Percentiles rank a stretch among this genome's conserved stretches.
phyloP scores from a whole-genome alignment of 2,329 filamentous ascomycete genomes.

The Nigrospora osmanthi region DNA sequence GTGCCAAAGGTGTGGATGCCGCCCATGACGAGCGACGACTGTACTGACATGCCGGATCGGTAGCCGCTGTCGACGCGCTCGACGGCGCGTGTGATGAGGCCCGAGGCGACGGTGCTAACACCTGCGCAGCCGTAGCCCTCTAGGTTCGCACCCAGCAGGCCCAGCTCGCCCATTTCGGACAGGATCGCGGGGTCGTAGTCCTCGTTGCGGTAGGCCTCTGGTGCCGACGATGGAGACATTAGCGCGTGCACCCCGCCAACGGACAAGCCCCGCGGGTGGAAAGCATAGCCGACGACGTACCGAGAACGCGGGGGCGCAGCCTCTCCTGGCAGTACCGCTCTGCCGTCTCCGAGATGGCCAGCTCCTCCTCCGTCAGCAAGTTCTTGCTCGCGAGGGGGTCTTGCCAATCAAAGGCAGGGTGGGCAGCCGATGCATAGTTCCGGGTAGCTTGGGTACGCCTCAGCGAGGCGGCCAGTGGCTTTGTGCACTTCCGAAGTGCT shows the following conservation, averaged over 20 bases:
- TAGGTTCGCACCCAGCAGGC: constrained; percentile 80
- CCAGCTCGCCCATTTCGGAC: constrained; percentile 85
- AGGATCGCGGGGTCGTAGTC: constrained; percentile 80
- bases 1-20: constrained; percentile 83
- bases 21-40: constrained; percentile 89
- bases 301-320: constrained; percentile 75
- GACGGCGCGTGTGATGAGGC: constrained; percentile 82
- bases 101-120: constrained; percentile 80
- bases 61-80: constrained; percentile 90
- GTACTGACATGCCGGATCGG: constrained; percentile 86
- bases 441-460: constrained; percentile 1
- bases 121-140: constrained; percentile 85
- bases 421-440: constrained; percentile 18
- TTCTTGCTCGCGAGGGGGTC: constrained; percentile 73
- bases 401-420: constrained; percentile 73
- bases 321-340: constrained; percentile 91
- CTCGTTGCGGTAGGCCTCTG: constrained; percentile 60
- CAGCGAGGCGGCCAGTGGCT: not conserved
- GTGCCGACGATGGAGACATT: no score
- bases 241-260: not conserved
- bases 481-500: not conserved
- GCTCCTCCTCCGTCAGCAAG: constrained; percentile 81
- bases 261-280: not conserved
- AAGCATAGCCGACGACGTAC: constrained; percentile 39
- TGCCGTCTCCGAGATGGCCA: constrained; percentile 83